Evolutionary conservation across 805 yeast genomes (phyloP), one percentile per base, ranked within the genome.

Genomic region (Sungouiella blattae): DNA sequence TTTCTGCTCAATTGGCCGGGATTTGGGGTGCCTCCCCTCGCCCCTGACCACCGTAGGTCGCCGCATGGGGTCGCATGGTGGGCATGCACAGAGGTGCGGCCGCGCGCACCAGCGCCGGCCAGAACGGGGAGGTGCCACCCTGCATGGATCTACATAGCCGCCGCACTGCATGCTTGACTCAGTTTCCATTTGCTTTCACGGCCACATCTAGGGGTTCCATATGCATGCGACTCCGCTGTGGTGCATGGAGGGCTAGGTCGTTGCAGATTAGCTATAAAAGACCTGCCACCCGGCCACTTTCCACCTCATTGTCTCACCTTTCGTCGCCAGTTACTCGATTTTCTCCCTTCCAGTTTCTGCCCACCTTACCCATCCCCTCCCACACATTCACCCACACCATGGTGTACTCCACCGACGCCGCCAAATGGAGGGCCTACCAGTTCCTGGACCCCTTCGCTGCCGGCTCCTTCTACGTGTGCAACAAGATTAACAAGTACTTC

Each of bases 371-470:
- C 13, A 7, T n/a, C 18, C 15, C 4, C 21, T 23, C 17, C 14
- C 23, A 27, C 30, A 13, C 14, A 15, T 17, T 18, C 24, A 14
- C 12, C 2, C 5, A 6, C 24, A 32, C 33, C 28, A 67, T 64
- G 70, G 58, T 58, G 28, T 73, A 73, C 51, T 53, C 66, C 1
- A 53, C 71, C 5, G 75, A 71, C 27, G 50, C 60, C 11, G 55
- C 73, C 26, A 77, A 69, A 49, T 75, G 81, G 81, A 75, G 71
- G 34, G 85, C 85, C 1, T 79, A 77, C 54, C 80, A 77, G 49
- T 77, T 76, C 54, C 65, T 73, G 40, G 87, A 80, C 49, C 84
- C 87, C 1, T 77, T 76, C 47, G 81, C 85, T 9, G 72, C 81
- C 0, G 74, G 73, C 27, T 60, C 75, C 17, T 82, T 81, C 45